A percentile compares a stretch with the other conserved stretches of the same genome.
These are phyloP conservation scores for Colletotrichum sp. DNA, from an alignment of 2,329 filamentous ascomycete genomes.

Conservation along the genomic window DNA sequence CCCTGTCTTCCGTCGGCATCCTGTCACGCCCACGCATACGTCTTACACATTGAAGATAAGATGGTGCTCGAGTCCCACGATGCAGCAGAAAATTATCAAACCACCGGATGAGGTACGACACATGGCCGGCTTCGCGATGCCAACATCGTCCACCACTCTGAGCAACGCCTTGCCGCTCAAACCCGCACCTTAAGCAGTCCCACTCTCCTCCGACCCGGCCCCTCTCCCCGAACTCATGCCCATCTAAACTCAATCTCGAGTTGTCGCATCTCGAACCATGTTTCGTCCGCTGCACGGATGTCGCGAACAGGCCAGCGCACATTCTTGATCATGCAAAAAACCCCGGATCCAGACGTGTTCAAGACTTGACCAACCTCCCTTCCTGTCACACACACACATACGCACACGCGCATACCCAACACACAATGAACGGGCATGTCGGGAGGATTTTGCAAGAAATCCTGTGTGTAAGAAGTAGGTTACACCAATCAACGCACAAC, in stretches of 20 bases:
- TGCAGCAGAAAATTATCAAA: not conserved
- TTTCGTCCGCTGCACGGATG: constrained; percentile 16
- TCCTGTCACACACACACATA: not conserved
- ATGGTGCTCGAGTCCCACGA: not conserved
- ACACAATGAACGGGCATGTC: not conserved
- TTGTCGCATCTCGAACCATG: constrained; percentile 16
- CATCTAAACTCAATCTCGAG: constrained; percentile 14
- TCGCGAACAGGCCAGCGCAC: not conserved
- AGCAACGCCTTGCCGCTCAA: not conserved
- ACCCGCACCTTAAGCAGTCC: not conserved
- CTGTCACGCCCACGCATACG: not conserved
- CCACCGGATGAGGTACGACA: not conserved
- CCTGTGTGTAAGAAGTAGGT: not conserved
- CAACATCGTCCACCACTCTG: not conserved
- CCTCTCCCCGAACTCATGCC: constrained; percentile 10
- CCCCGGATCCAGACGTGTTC: not conserved
- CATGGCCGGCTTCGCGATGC: not conserved
- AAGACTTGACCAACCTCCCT: not conserved
- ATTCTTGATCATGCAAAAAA: not conserved
- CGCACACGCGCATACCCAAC: not conserved
- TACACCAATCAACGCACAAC: not conserved
- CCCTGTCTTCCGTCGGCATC: not conserved
- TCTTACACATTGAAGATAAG: not conserved
- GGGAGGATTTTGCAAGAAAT: not conserved
- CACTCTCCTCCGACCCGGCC: constrained; percentile 4